Evolutionary conservation across 495 filamentous ascomycete species (phyloP).

Genomic region (Eremomyces bilateralis): DNA sequence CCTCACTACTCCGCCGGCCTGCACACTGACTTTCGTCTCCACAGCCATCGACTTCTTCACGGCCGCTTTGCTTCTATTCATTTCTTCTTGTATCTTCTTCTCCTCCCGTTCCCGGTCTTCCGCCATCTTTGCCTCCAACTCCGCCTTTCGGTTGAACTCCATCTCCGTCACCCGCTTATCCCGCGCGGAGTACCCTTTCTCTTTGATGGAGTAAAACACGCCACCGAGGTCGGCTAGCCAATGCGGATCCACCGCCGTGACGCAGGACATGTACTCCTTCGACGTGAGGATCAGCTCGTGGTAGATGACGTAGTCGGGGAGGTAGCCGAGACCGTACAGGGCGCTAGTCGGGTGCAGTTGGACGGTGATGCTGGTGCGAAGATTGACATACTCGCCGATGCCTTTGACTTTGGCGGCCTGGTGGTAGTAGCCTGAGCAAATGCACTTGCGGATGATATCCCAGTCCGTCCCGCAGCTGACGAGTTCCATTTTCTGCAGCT

Average conservation of each 20-base stretch:
- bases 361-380: constrained; percentile 82
- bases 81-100: constrained; percentile 30
- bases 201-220: constrained; percentile 97
- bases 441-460: constrained; percentile 88
- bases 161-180: constrained; percentile 80
- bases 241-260: constrained; percentile 89
- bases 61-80: constrained; percentile 18
- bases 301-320: constrained; percentile 94
- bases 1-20: background rate
- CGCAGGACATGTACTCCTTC: constrained; percentile 97
- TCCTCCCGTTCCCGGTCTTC: constrained; percentile 49
- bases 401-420: constrained; percentile 96
- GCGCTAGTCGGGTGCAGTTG: constrained; percentile 87
- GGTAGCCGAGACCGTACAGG: constrained; percentile 75
- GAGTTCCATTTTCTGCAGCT: constrained; percentile 72
- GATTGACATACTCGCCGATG: constrained; percentile 90
- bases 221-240: constrained; percentile 96
- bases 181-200: constrained; percentile 84
- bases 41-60: constrained; percentile 6
- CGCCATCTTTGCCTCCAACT: constrained; percentile 85
- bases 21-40: background rate
- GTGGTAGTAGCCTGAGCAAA: constrained; percentile 94
- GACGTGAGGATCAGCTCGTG: constrained; percentile 93
- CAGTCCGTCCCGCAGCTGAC: constrained; percentile 87
- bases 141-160: constrained; percentile 88